Conservation (phyloP, 1,284 basidiomycete genomes). For the Apiotrichum brassicae region DNA sequence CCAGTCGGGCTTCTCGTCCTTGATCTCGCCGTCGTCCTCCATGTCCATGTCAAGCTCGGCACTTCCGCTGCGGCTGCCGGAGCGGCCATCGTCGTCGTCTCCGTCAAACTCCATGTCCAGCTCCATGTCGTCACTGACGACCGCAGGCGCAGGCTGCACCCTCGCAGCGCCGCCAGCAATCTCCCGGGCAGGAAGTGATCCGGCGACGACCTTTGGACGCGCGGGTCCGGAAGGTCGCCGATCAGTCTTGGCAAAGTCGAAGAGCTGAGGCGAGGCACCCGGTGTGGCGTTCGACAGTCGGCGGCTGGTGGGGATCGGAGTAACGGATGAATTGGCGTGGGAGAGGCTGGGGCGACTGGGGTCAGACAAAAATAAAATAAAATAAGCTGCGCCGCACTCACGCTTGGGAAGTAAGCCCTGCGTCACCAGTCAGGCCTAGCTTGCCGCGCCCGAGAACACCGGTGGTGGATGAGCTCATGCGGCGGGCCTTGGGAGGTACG, state of each 20-base stretch:
- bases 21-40: conserved; percentile 19
- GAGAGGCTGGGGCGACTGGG: conserved; percentile 20
- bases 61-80: conserved; percentile 19
- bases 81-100: conserved; percentile 20
- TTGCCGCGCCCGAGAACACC: conserved; percentile 43
- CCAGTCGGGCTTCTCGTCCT: conserved; percentile 14
- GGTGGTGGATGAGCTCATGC: conserved; percentile 43
- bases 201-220: conserved; percentile 21
- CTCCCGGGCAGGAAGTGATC: conserved; percentile 28
- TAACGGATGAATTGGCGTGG: conserved; percentile 17
- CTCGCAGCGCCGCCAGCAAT: conserved; percentile 10
- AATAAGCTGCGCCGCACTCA: too few relatives aligned
- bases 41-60: conserved; percentile 35
- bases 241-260: conserved; percentile 44
- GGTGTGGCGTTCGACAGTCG: conserved; percentile 21
- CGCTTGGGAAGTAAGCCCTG: conserved; percentile 24
- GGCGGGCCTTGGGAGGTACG: conserved; percentile 25
- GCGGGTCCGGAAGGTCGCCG: conserved; percentile 20
- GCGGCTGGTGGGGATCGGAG: conserved; percentile 25
- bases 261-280: conserved; percentile 31
- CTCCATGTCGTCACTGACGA: conserved; percentile 39
- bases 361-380: too few relatives aligned
- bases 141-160: conserved; percentile 9
- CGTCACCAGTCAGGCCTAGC: conserved; percentile 34
- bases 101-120: conserved; percentile 39